Percentiles rank a stretch among this genome's conserved stretches.
These are phyloP conservation scores for Claviceps digitariae DNA, from an alignment of 2,329 filamentous ascomycete genomes.

Conservation along the genomic window DNA sequence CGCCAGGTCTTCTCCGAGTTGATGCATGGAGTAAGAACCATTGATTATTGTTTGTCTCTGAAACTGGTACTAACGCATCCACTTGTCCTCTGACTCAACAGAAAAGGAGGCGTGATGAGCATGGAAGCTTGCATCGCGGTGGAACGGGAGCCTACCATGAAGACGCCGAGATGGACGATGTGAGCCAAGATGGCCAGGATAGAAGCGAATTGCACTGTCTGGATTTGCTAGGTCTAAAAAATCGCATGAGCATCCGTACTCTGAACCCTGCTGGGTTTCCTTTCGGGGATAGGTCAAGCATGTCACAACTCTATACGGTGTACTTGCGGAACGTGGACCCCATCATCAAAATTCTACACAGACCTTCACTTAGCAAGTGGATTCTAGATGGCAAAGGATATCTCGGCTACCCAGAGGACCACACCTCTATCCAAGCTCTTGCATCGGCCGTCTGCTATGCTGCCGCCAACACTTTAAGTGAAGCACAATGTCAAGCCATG, in stretches of 20 bases:
- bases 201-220: not conserved
- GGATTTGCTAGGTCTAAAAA: not conserved
- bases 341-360: slow-evolving; percentile 9
- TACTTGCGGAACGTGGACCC: slow-evolving; percentile 8
- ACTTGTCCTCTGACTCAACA: not conserved
- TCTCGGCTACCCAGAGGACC: slow-evolving; percentile 11
- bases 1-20: not conserved
- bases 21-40: not conserved
- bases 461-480: slow-evolving; percentile 13
- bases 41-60: too few species aligned
- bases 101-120: not conserved
- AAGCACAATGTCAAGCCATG: slow-evolving; percentile 10
- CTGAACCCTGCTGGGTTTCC: not conserved
- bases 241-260: not conserved
- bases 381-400: slow-evolving; percentile 12
- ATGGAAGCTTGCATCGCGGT: not conserved
- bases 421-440: slow-evolving; percentile 6
- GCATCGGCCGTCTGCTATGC: slow-evolving; percentile 12
- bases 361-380: slow-evolving; percentile 5
- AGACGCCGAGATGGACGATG: not conserved
- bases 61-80: not conserved
- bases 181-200: not conserved
- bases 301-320: slow-evolving; percentile 2
- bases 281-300: not conserved
- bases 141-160: not conserved